phyloP scores from a whole-genome alignment of 169 alveolate species.

The Theileria orientalis region DNA sequence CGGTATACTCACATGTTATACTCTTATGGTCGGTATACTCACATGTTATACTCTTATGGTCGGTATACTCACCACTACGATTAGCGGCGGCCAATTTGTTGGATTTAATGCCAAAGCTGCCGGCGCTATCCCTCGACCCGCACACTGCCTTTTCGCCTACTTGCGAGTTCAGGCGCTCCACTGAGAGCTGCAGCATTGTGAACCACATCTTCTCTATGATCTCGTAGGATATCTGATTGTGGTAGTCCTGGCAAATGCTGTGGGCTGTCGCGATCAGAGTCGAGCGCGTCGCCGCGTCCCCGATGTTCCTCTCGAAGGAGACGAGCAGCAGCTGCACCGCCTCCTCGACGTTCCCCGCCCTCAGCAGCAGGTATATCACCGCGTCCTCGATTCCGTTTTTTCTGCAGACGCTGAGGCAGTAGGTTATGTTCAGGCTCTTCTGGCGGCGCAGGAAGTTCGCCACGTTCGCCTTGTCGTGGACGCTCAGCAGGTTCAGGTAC shows the following conservation, averaged over 20 bases:
- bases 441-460: constrained; percentile 44
- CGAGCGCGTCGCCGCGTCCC: constrained; percentile 31
- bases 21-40: too few species aligned
- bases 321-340: constrained; percentile 30
- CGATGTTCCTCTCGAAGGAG: constrained; percentile 3
- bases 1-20: too few species aligned
- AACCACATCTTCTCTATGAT: constrained; percentile 50
- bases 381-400: constrained; percentile 47
- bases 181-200: constrained; percentile 7
- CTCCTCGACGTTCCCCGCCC: constrained; percentile 54
- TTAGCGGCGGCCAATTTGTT: neutral
- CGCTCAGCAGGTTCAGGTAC: constrained; percentile 31
- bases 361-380: constrained; percentile 34
- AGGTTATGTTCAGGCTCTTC: constrained; percentile 23
- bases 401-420: constrained; percentile 40
- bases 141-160: neutral
- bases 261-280: constrained; percentile 30
- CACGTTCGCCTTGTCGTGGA: constrained; percentile 44
- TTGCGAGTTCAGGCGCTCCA: neutral
- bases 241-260: constrained; percentile 17
- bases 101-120: neutral
- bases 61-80: too few species aligned
- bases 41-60: too few species aligned
- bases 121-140: neutral
- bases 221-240: constrained; percentile 21